Conservation (phyloP, 805 yeast genomes). For the Priceomyces melissophilus region DNA sequence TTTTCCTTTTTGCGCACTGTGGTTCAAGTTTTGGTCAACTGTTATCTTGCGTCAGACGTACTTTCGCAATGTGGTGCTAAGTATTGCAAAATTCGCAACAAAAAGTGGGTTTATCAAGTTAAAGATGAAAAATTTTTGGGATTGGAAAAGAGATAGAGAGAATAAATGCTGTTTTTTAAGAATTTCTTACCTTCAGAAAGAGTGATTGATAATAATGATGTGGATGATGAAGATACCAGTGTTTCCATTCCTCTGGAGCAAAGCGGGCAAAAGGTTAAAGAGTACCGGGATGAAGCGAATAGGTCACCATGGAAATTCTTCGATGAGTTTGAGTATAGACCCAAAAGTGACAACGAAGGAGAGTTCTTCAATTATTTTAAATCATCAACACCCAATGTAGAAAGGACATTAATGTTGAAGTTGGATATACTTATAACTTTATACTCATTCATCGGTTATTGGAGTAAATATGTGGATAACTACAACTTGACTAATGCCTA, state of each 20-base stretch:
- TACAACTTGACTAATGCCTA: slow-evolving; percentile 63
- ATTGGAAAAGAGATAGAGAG: no score
- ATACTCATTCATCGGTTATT: slow-evolving; percentile 44
- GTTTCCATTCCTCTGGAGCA: slow-evolving; percentile 26
- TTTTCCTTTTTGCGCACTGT: no score
- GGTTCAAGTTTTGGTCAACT: no score
- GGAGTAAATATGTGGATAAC: slow-evolving; percentile 65
- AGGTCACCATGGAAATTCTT: slow-evolving; percentile 35
- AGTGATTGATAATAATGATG: background rate
- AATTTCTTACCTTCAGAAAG: background rate
- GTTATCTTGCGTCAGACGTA: no score
- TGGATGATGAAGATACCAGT: slow-evolving; percentile 6
- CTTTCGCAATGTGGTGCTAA: no score
- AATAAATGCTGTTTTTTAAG: background rate
- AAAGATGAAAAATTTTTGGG: no score
- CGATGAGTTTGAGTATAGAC: slow-evolving; percentile 62
- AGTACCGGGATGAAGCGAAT: slow-evolving; percentile 31
- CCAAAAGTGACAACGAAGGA: slow-evolving; percentile 24
- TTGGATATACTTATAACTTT: slow-evolving; percentile 31
- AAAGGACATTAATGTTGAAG: slow-evolving; percentile 26
- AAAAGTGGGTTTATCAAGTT: no score
- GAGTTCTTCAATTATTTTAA: slow-evolving; percentile 47
- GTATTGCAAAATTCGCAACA: no score
- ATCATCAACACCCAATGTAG: slow-evolving; percentile 40
- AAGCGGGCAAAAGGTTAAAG: background rate